Base-by-base conservation (phyloP, 768 basidiomycete genomes). In the Amylocystis lapponica region DNA sequence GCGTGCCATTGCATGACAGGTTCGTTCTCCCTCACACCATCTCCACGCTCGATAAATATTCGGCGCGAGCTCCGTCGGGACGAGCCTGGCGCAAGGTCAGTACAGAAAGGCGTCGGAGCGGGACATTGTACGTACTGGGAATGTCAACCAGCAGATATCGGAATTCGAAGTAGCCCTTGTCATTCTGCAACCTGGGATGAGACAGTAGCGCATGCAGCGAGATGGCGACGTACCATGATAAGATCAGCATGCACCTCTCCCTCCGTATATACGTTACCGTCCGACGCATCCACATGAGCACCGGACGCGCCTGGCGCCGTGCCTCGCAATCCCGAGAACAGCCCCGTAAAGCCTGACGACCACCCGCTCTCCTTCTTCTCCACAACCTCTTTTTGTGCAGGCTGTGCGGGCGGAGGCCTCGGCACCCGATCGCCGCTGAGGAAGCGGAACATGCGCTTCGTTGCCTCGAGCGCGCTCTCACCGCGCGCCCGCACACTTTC, bases 191-290 rank as follows among this genome's bases (percentile, higher is more conserved):
- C 16, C 31, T 41, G 43, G 41, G 49, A 17, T 39, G 35, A 26
- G 36, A 43, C 40, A 13, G 37, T 41, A 45, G 37, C 36, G 16
- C 2, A 17, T 2, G 25, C 19, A 9, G 8, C 36, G 30, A 6
- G 3, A 21, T 39, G 37, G 23, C 9, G 39, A 67, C 77, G 45
- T 62, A 87, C 87, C 70, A 76, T 76, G 46, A 88, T 69, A 31
- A 88, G 71, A 62, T 85, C 81, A 8, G 79, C 88, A 60, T 90
- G 88, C 8, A 86, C 84, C 53, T 90, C 86, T 7, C 88, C 87
- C 48, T 89, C 86, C 14, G 72, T 79, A 64, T 74, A 86, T 14
- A 65, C 54, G 45, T 66, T 67, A 11, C 71, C 73, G 17, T 66
- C 64, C 17, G 56, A 46, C 22, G 39, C 39, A 26, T 66, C 66